Percentiles rank a stretch among this genome's conserved stretches.
Evolutionary conservation across 208 protist genomes (phyloP).

Genomic region (Trichomonas gallinae): DNA sequence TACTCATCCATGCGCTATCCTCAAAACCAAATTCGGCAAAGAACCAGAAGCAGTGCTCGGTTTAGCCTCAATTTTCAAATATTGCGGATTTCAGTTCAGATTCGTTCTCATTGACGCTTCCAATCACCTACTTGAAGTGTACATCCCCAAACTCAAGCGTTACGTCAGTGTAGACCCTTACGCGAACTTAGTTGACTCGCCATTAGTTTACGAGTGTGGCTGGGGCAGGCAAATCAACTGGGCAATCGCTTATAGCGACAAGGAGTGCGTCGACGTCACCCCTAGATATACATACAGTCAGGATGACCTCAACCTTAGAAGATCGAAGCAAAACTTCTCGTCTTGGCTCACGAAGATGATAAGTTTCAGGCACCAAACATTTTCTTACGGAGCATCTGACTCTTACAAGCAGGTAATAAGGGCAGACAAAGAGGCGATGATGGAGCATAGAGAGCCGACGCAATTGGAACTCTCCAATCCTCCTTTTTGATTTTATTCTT

Average conservation of each 20-base stretch:
- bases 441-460: neutral
- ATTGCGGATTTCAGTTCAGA: neutral
- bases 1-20: neutral
- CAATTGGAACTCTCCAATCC: neutral
- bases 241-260: neutral
- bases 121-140: neutral
- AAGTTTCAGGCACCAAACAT: neutral
- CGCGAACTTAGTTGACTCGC: neutral
- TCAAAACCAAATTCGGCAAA: neutral
- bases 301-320: neutral
- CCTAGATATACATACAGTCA: neutral
- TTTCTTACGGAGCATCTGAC: neutral
- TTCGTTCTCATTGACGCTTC: neutral
- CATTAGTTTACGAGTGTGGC: neutral
- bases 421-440: neutral
- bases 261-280: neutral
- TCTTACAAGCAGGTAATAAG: neutral
- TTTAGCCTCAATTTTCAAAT: neutral
- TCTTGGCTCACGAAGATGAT: neutral
- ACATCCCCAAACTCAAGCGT: neutral
- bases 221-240: neutral
- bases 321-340: neutral
- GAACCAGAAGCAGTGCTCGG: neutral
- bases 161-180: neutral
- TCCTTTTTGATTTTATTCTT: too few species aligned